Conservation (phyloP, 2,329 filamentous ascomycete genomes). For the Aspergillus sp. region DNA sequence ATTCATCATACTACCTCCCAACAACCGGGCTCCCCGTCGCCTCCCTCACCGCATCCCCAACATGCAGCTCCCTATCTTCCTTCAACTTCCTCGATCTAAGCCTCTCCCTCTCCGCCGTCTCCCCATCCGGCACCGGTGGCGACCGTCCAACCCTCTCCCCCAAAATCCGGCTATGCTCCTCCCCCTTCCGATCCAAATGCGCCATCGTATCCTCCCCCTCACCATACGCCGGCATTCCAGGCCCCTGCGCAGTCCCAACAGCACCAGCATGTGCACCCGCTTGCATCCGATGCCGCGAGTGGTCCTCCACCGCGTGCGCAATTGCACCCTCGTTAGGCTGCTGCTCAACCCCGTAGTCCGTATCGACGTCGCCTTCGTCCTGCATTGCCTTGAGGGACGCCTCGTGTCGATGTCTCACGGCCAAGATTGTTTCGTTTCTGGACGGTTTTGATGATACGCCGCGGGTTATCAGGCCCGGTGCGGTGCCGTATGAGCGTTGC, state of each 20-base stretch:
- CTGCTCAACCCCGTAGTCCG: constrained; percentile 37
- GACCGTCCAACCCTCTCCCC: constrained; percentile 25
- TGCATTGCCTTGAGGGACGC: constrained; percentile 18
- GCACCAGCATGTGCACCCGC: constrained; percentile 37
- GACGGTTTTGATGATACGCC: constrained; percentile 30
- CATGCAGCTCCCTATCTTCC: constrained; percentile 29
- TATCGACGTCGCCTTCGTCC: constrained; percentile 26
- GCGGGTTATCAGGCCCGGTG: constrained; percentile 25
- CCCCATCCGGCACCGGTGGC: constrained; percentile 18
- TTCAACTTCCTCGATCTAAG: constrained; percentile 27
- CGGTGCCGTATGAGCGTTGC: constrained; percentile 22
- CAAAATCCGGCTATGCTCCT: constrained; percentile 34
- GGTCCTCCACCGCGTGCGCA: constrained; percentile 28
- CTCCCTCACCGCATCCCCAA: constrained; percentile 26
- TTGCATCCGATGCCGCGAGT: constrained; percentile 23
- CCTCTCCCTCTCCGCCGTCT: constrained; percentile 25
- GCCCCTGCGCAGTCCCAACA: constrained; percentile 29
- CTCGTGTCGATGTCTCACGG: constrained; percentile 17
- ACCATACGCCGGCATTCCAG: constrained; percentile 31
- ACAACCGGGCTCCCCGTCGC: constrained; percentile 30
- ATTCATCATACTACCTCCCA: constrained; percentile 17
- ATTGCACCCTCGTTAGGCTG: constrained; percentile 38
- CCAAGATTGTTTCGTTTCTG: constrained; percentile 24
- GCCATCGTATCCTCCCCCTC: constrained; percentile 32
- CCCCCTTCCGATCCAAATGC: constrained; percentile 35